Evolutionary conservation across 176 grass and related monocot genomes (phyloP), one percentile per base, ranked within the genome.

Genomic region (Miscanthus lutarioriparius): DNA sequence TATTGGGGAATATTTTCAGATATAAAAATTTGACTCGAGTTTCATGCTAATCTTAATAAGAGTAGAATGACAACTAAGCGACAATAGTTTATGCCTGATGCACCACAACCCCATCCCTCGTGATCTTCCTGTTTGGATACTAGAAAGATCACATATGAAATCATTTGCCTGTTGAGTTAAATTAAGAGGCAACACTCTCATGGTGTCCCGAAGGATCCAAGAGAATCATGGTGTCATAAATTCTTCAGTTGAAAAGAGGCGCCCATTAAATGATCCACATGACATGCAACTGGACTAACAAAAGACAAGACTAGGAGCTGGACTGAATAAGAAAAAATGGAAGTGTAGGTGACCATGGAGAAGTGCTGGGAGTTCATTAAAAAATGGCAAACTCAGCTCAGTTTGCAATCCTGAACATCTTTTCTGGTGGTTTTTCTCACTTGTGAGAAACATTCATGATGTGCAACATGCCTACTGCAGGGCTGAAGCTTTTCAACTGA

Each of bases 1-100:
- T 63, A 11, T 30, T 23, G 7, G 39, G 62, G 49, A 76, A 89
- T 76, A 64, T 70, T 85, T 76, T 82, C 41, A 35, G 78, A 77
- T 77, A 77, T 53, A 77, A 64, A 64, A 4, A 77, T 89, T 86
- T 81, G 88, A 82, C 72, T 71, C 13, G 10, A 80, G 53, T 86
- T 86, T 45, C 64, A 71, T 28, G 23, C 10, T 54, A 72, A 45
- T 37, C 53, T 86, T 77, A 79, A 58, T 26, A 43, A 67, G 26
- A 79, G 19, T 33, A 72, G 23, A 76, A 81, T 71, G 88, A 82
- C 78, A 86, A 65, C 83, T 72, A 82, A 27, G 78, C 19, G 13
- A 56, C 32, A 76, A 32, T 77, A 77, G 25, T 72, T 85, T 65
- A 85, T 51, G 49, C 67, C 62, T 71, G 9, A 51, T 59, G 54